Base-by-base conservation (phyloP, 2,329 filamentous ascomycete genomes). In the Lasiodiplodia sp. region DNA sequence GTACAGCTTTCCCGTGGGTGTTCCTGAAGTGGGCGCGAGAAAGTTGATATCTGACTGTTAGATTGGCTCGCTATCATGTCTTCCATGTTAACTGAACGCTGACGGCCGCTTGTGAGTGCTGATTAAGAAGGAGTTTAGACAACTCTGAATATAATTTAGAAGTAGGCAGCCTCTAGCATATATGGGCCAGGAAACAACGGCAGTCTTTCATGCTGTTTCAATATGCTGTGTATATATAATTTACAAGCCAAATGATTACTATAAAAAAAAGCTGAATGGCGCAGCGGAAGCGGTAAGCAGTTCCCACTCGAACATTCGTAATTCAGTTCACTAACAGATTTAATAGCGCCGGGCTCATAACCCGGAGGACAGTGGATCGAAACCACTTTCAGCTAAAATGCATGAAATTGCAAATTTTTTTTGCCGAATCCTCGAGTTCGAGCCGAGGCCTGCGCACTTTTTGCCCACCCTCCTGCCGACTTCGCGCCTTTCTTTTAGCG, bases 341-440 rank as follows among this genome's bases (percentile, higher is more conserved):
- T 7, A 11, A 31, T 16, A 56, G 57, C 73, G 73, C 73, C 73
- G 73, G 73, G 73, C 73, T 75, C 73, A 75, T 75, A 75, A 75
- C 73, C 73, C 73, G 73, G 73, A 75, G 73, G 73, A 75, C 73
- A 72, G 67, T 71, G 73, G 73, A 75, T 75, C 73, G 73, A 75
- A 75, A 75, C 73, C 73, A 71, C 62, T 60, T 67, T 69, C 62
- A 69, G 68, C 68, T 69, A 69, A 44, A 7, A n/a, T 14, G 10
- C 2, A 31, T 6, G 16, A 6, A 34, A 16, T 2, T 18, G 44
- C 3, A 51, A 37, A 52, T 21, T 53, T 40, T 65, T 65, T 44
- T 65, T 47, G 31, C 23, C 14, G 25, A 47, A 6, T 60, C 25
- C 21, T 38, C 37, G 34, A 23, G 64, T 66, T 66, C 64, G 64